Conservation (phyloP, 352 stramenopile species). For the Pythium volutum region DNA sequence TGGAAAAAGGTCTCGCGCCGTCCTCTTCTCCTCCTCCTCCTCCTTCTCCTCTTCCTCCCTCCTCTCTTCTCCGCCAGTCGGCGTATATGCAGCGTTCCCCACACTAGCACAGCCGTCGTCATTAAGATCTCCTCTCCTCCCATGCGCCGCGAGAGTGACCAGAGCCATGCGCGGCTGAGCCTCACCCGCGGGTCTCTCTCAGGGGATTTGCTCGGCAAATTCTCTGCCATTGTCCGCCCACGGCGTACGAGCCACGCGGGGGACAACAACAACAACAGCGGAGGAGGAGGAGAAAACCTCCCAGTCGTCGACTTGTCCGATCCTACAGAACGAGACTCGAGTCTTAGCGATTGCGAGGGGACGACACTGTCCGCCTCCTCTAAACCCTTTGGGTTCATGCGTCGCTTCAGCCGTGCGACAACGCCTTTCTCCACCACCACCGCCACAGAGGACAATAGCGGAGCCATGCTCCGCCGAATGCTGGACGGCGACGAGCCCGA, state of each 20-base stretch:
- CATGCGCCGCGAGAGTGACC: constrained; percentile 26
- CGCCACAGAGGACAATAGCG: neutral
- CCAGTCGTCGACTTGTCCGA: neutral
- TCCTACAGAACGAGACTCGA: neutral
- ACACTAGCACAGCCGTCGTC: neutral
- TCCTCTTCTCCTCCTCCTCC: neutral
- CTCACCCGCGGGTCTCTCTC: constrained; percentile 34
- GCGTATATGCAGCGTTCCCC: neutral
- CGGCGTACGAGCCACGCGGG: constrained; percentile 37
- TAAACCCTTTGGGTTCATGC: constrained; percentile 11
- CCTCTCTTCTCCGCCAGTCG: neutral
- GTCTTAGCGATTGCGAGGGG: neutral
- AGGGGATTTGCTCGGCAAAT: constrained; percentile 43
- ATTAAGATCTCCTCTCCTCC: neutral
- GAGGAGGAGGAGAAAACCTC: neutral
- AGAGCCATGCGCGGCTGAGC: constrained; percentile 4
- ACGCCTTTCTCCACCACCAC: neutral
- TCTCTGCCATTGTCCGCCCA: constrained; percentile 41
- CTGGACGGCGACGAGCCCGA: constrained; percentile 15
- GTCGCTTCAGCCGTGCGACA: constrained; percentile 24
- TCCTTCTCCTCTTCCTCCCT: neutral
- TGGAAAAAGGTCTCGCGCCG: neutral
- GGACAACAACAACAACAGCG: constrained; percentile 15
- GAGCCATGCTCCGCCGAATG: constrained; percentile 2
- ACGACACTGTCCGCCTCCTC: neutral